Evolutionary conservation across 129 eudicot genomes (phyloP).

Genomic region (Saposhnikovia divaricata): DNA sequence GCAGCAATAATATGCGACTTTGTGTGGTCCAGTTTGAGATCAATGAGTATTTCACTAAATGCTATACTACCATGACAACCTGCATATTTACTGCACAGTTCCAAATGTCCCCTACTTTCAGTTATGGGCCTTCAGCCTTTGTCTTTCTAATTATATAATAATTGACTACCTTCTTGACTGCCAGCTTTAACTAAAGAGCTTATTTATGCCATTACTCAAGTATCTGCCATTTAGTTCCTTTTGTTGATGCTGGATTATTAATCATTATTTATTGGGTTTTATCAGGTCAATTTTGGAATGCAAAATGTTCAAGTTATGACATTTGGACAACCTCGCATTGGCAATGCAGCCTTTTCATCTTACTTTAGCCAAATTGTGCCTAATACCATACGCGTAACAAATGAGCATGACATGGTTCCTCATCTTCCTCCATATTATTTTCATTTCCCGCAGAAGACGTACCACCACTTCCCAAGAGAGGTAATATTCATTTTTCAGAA

Average conservation of each 20-base stretch:
- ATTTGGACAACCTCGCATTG: constrained; percentile 95
- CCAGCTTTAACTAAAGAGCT: neutral
- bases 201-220: neutral
- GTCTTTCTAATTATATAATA: neutral
- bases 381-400: constrained; percentile 73
- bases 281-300: constrained; percentile 56
- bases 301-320: constrained; percentile 71
- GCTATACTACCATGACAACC: neutral
- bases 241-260: constrained; percentile 5
- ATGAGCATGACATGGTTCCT: constrained; percentile 87
- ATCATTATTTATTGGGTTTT: constrained; percentile 1
- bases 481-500: constrained; percentile 20
- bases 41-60: neutral
- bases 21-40: neutral
- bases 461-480: constrained; percentile 95
- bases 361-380: constrained; percentile 68
- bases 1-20: neutral
- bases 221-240: neutral
- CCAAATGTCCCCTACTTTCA: neutral
- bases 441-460: constrained; percentile 68
- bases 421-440: constrained; percentile 92
- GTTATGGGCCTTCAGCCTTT: neutral
- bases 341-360: constrained; percentile 82
- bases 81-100: neutral
- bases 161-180: neutral